These are phyloP conservation scores for Flaveria robusta DNA, from an alignment of 129 eudicot genomes.

Conservation along the genomic window DNA sequence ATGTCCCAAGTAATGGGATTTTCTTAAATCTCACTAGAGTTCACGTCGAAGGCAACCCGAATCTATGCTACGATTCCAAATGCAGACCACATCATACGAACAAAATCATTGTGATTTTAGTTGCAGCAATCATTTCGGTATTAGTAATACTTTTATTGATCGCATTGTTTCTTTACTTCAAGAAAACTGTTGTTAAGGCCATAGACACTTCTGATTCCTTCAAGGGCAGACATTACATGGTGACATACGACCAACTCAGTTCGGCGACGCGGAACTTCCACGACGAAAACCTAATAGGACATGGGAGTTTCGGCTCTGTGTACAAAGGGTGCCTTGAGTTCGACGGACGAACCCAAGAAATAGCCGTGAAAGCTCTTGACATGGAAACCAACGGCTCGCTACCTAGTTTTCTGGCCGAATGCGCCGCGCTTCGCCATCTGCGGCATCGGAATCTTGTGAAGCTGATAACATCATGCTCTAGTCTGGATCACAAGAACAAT, in stretches of 20 bases:
- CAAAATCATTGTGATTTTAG: neutral
- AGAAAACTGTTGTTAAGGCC: conserved; percentile 15
- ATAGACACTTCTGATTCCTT: conserved; percentile 23
- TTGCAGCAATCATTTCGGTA: neutral
- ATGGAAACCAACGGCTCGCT: conserved; percentile 30
- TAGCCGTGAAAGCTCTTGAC: conserved; percentile 64
- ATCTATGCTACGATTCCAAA: conserved; percentile 39
- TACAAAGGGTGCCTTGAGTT: conserved; percentile 46
- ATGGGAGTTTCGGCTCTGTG: conserved; percentile 67
- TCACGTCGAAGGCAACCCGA: conserved; percentile 57
- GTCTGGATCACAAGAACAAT: conserved; percentile 46
- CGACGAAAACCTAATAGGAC: conserved; percentile 50
- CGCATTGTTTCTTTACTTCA: conserved; percentile 31
- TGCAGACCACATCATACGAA: conserved; percentile 21
- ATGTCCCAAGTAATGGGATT: conserved; percentile 50
- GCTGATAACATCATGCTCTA: conserved; percentile 63
- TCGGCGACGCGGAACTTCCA: conserved; percentile 50
- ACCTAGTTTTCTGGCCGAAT: conserved; percentile 64
- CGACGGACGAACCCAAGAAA: conserved; percentile 30
- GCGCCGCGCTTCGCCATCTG: conserved; percentile 52
- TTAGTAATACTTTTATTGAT: conserved; percentile 17
- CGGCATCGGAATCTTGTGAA: conserved; percentile 72
- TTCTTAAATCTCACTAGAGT: conserved; percentile 46
- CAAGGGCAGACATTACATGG: conserved; percentile 47
- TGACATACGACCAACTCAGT: conserved; percentile 62